These are phyloP conservation scores for Boletus mariae DNA, from an alignment of 1,284 basidiomycete genomes.

Conservation along the genomic window DNA sequence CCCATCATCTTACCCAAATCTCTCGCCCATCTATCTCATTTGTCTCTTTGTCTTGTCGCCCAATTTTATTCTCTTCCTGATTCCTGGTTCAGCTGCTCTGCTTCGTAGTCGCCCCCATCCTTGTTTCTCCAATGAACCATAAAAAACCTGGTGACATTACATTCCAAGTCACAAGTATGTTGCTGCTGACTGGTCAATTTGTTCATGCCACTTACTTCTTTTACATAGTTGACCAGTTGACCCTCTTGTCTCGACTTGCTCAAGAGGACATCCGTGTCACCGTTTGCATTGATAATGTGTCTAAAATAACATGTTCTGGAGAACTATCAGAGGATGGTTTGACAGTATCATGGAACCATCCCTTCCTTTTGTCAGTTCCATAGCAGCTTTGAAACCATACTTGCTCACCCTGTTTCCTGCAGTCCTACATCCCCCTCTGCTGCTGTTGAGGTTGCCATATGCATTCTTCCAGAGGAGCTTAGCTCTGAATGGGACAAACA, in stretches of 20 bases:
- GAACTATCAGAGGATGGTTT: neutral
- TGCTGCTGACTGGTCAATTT: neutral
- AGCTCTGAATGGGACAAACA: neutral
- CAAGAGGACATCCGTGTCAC: too few species aligned
- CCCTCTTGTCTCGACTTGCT: too few species aligned
- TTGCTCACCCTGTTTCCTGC: neutral
- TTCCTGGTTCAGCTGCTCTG: neutral
- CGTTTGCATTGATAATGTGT: neutral
- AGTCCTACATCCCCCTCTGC: neutral
- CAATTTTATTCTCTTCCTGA: neutral
- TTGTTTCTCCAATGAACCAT: neutral
- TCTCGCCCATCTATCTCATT: too few species aligned
- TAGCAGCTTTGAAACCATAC: neutral
- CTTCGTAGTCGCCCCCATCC: too few species aligned
- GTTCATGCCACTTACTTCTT: neutral
- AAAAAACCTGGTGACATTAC: neutral
- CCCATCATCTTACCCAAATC: too few species aligned
- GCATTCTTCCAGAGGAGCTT: neutral
- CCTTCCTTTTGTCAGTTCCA: neutral
- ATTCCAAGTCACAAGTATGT: neutral
- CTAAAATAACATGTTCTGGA: slow-evolving; percentile 1
- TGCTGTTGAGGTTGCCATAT: neutral
- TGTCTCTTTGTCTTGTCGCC: too few species aligned
- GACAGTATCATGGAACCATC: neutral
- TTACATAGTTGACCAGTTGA: too few species aligned